Percentiles rank a stretch among this genome's conserved stretches.
phyloP scores from a whole-genome alignment of 2,329 filamentous ascomycete genomes.

The Fusarium buharicum region DNA sequence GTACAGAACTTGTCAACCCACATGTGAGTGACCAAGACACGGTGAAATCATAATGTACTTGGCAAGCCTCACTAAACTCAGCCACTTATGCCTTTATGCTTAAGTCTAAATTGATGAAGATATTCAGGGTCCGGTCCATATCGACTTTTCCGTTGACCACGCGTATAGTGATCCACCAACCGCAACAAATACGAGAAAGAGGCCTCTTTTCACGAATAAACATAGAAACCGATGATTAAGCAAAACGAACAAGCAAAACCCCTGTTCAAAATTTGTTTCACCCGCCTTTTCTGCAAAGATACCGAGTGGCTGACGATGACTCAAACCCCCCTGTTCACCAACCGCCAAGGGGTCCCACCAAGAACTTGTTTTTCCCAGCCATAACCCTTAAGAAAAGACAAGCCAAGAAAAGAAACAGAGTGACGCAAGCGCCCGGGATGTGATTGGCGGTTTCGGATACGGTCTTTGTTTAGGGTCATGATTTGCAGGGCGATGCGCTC shows the following conservation, averaged over 20 bases:
- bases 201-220: conserved; percentile 28
- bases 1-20: background rate
- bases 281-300: conserved; percentile 18
- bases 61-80: background rate
- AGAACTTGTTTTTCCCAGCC: conserved; percentile 36
- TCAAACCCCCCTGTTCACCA: background rate
- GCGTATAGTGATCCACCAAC: conserved; percentile 12
- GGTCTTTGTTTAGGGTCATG: conserved; percentile 36
- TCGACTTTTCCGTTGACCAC: background rate
- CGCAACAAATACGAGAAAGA: conserved; percentile 27
- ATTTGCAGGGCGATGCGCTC: conserved; percentile 41
- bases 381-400: conserved; percentile 2
- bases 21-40: background rate
- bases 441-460: conserved; percentile 14
- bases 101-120: conserved; percentile 15
- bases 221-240: conserved; percentile 30
- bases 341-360: conserved; percentile 8
- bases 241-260: conserved; percentile 1
- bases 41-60: background rate
- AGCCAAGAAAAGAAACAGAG: conserved; percentile 30
- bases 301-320: conserved; percentile 30
- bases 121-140: conserved; percentile 36
- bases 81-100: conserved; percentile 3
- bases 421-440: conserved; percentile 34
- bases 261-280: conserved; percentile 21